Evolutionary conservation across 1,284 basidiomycete species (phyloP).

Genomic region (Takashimella koratensis): DNA sequence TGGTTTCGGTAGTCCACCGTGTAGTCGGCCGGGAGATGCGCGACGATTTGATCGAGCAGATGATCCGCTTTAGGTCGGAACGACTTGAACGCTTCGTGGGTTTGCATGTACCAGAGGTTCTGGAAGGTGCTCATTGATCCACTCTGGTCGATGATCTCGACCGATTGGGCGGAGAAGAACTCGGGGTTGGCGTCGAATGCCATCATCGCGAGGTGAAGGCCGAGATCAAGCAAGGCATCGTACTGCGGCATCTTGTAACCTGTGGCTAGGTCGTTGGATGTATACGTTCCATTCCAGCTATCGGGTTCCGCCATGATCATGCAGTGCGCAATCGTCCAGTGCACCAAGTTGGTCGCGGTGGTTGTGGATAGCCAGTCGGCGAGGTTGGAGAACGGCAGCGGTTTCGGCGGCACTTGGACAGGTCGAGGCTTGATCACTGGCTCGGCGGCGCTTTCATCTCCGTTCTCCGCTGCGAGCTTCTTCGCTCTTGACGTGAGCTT

Average conservation of each 20-base stretch:
- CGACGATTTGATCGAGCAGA: constrained; percentile 67
- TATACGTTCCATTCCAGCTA: constrained; percentile 22
- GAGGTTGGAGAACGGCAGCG: constrained; percentile 31
- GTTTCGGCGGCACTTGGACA: constrained; percentile 55
- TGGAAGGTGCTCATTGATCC: constrained; percentile 52
- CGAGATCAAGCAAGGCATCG: constrained; percentile 72
- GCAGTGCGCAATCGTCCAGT: constrained; percentile 37
- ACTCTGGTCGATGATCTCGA: constrained; percentile 54
- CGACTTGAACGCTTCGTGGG: constrained; percentile 65
- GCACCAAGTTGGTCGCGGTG: constrained; percentile 30
- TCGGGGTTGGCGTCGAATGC: constrained; percentile 65
- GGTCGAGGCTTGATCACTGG: constrained; percentile 71
- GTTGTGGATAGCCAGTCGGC: constrained; percentile 33
- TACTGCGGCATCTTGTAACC: constrained; percentile 29
- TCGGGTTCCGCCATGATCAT: constrained; percentile 29
- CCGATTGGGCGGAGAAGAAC: constrained; percentile 60
- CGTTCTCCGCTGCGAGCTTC: constrained; percentile 47
- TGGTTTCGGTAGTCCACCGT: constrained; percentile 51
- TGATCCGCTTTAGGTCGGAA: constrained; percentile 69
- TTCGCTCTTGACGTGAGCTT: constrained; percentile 66
- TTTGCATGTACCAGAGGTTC: constrained; percentile 69
- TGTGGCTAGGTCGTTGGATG: constrained; percentile 13
- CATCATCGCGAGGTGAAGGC: constrained; percentile 78
- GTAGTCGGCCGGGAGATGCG: constrained; percentile 46
- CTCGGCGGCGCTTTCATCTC: constrained; percentile 53